Evolutionary conservation across 2,329 filamentous ascomycete genomes (phyloP).

Genomic region (Sarocladium strictum): DNA sequence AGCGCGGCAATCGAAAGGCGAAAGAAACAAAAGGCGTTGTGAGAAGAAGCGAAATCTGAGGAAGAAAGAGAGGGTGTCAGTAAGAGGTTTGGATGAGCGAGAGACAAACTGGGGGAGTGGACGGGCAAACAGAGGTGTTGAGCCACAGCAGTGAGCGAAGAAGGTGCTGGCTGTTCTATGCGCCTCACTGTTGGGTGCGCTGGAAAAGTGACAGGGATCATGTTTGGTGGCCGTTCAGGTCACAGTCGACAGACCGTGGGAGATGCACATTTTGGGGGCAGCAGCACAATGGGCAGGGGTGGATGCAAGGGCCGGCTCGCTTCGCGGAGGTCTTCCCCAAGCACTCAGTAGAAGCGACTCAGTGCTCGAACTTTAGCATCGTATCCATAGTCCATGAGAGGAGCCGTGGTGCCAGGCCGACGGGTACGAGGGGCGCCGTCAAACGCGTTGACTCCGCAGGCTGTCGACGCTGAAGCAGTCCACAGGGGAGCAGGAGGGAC

Average conservation of each 20-base stretch:
- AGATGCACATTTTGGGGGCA: background rate
- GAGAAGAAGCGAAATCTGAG: background rate
- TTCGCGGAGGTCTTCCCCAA: background rate
- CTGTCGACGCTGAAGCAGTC: background rate
- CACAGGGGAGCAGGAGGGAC: background rate
- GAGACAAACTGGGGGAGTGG: background rate
- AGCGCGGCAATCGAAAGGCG: background rate
- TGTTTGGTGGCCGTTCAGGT: background rate
- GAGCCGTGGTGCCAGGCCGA: background rate
- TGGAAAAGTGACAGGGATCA: background rate
- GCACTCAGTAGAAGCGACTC: too few species aligned
- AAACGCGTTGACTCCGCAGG: background rate
- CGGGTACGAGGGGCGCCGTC: background rate
- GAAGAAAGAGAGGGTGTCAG: conserved; percentile 9
- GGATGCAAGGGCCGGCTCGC: background rate
- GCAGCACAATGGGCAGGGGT: background rate
- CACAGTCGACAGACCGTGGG: background rate
- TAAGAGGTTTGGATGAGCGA: background rate
- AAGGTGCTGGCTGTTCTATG: background rate
- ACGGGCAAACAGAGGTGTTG: background rate
- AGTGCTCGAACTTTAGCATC: too few species aligned
- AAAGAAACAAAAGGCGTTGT: conserved; percentile 1
- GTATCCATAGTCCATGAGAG: background rate
- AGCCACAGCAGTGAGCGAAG: background rate
- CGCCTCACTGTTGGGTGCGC: background rate